Percentiles rank a stretch among this genome's conserved stretches.
Conservation (phyloP, 2,329 filamentous ascomycete genomes). For the Clonostachys rhizophaga region DNA sequence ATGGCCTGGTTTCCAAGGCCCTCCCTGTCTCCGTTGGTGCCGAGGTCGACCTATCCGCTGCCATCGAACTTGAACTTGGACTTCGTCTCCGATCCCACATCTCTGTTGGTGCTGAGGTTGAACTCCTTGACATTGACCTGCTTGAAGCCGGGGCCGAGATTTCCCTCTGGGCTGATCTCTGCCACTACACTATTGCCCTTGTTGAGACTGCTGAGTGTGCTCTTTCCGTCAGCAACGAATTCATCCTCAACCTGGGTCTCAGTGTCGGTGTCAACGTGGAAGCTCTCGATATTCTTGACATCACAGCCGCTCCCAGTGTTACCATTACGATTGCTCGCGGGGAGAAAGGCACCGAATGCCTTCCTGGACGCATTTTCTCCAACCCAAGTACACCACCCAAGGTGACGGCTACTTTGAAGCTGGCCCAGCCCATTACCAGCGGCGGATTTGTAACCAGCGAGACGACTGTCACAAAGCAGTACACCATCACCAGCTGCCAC, state of each 20-base stretch:
- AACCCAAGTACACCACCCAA: conserved; percentile 3
- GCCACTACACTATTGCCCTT: conserved; percentile 44
- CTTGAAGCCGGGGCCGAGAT: conserved; percentile 35
- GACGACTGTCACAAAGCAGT: conserved; percentile 13
- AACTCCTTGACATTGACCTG: conserved; percentile 16
- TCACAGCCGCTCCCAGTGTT: conserved; percentile 31
- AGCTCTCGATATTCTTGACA: conserved; percentile 21
- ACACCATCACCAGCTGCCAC: conserved; percentile 28
- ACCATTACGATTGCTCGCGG: conserved; percentile 26
- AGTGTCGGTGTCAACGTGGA: conserved; percentile 13
- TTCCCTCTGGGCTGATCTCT: conserved; percentile 44
- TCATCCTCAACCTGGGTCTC: conserved; percentile 13
- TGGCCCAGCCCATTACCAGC: conserved; percentile 1
- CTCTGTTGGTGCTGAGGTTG: conserved; percentile 25
- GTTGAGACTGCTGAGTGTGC: conserved; percentile 27
- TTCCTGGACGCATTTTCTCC: conserved; percentile 7
- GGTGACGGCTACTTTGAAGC: conserved; percentile 1
- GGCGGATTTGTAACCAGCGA: conserved; percentile 11
- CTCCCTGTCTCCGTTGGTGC: conserved; percentile 15
- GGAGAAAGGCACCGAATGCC: conserved; percentile 9
- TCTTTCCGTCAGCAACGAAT: conserved; percentile 15
- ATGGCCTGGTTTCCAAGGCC: conserved; percentile 15
- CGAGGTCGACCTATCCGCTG: conserved; percentile 26
- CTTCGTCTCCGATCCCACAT: conserved; percentile 45
- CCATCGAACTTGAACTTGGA: conserved; percentile 38